Conservation (phyloP, 768 basidiomycete species). For the Lactarius deliciosus region DNA sequence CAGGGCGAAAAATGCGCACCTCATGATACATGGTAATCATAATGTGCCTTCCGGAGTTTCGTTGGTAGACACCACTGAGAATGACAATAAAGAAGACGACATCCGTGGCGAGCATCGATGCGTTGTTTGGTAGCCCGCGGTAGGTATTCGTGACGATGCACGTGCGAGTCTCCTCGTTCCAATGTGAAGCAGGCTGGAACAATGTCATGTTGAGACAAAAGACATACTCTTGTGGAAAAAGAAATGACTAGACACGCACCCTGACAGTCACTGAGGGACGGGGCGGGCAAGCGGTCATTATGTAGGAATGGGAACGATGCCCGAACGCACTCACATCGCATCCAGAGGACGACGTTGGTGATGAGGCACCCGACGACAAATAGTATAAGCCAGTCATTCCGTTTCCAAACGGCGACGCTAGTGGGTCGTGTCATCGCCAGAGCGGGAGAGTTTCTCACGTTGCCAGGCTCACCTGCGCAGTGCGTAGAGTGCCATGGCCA, state of each 20-base stretch:
- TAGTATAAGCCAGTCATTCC: conserved; percentile 8
- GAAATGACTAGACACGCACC: neutral
- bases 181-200: neutral
- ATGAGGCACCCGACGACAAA: conserved; percentile 12
- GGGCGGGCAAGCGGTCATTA: neutral
- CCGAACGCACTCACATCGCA: conserved; percentile 9
- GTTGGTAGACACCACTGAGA: conserved; percentile 14
- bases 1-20: conserved; percentile 1
- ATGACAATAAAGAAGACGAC: conserved; percentile 11
- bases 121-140: conserved; percentile 13
- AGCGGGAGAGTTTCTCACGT: neutral
- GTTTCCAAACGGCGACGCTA: conserved; percentile 22
- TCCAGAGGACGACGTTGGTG: conserved; percentile 22
- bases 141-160: conserved; percentile 11
- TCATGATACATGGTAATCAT: conserved; percentile 11
- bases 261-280: conserved; percentile 2
- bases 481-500: conserved; percentile 20
- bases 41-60: conserved; percentile 7
- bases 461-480: conserved; percentile 16
- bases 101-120: conserved; percentile 13
- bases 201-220: neutral
- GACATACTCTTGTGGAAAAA: neutral
- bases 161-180: conserved; percentile 11
- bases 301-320: neutral
- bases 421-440: neutral